Base-by-base conservation (phyloP, 208 protist genomes). In the Crithidia thermophila region DNA sequence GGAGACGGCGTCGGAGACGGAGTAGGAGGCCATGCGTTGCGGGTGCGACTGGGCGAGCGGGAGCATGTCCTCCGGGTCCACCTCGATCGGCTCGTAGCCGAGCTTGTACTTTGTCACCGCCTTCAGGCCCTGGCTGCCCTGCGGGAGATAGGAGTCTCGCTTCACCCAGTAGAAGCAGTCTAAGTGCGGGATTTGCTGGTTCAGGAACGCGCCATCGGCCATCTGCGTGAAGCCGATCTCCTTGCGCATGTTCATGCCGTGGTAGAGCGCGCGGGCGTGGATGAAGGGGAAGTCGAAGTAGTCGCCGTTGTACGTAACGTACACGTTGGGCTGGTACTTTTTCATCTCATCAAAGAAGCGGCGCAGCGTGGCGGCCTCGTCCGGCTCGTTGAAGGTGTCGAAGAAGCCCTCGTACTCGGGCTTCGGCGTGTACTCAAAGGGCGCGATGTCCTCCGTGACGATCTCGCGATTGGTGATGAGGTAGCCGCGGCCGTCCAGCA, bases 231-330 rank as follows among this genome's bases (percentile, higher is more conserved):
- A 97, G 47, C 93, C 93, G 58, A 97, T 90, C 63, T 97, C 90
- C 13, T 79, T 78, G 39, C 87, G 77, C 88, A 97, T 87, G 76
- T 89, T 90, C 85, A 98, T 86, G 23, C 87, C 74, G 59, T 94
- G 81, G 62, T 87, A 84, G 14, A 86, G 65, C 7, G 97, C 81
- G 20, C 99, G 82, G 7, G 85, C 81, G 39, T 99, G 97, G 56
- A 99, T 93, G 79, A 99, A 99, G 5, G 98, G 98, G 76, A 96
- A 99, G 89, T 99, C 99, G 88, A 99, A 99, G 68, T 94, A 98
- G 80, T 99, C 99, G 33, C 99, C 99, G 94, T 99, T 99, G 79
- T 98, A 99, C 3, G 99, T 99, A 14, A 99, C 98, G 68, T 99
- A 98, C 18, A 99, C 96, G 53, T 97, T 94, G 14, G 99, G 99